Conservation (phyloP, 2,329 filamentous ascomycete genomes). For the Arthrobotrys iridis region DNA sequence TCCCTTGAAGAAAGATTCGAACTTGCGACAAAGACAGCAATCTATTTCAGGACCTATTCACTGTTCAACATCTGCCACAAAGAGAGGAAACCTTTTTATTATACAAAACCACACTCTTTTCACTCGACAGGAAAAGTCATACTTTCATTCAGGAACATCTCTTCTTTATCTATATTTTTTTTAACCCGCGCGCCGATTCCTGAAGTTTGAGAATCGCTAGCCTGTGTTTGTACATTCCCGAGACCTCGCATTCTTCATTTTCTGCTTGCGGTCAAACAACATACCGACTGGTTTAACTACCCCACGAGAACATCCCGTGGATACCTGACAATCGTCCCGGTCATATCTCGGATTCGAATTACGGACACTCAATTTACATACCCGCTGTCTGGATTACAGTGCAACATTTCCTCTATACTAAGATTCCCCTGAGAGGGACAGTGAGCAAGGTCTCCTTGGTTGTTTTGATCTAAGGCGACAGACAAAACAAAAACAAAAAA, state of each 20-base stretch:
- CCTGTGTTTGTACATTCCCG: conserved; percentile 54
- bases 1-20: conserved; percentile 40
- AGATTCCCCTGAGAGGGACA: conserved; percentile 49
- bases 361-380: conserved; percentile 17
- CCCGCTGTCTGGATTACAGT: conserved; percentile 53
- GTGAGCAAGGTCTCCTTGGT: conserved; percentile 54
- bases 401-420: conserved; percentile 26
- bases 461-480: conserved; percentile 46
- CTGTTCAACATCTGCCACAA: conserved; percentile 41
- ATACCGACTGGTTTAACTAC: conserved; percentile 53
- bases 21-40: conserved; percentile 48
- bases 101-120: conserved; percentile 53
- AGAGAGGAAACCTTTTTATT: conserved; percentile 44
- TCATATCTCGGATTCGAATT: conserved; percentile 36
- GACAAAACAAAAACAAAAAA: conserved; percentile 26
- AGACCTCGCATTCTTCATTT: conserved; percentile 54
- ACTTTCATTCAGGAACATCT: conserved; percentile 42
- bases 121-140: neutral
- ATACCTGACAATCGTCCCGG: conserved; percentile 13
- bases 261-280: conserved; percentile 54
- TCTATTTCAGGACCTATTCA: conserved; percentile 46
- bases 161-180: conserved; percentile 37
- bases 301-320: conserved; percentile 49
- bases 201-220: conserved; percentile 52
- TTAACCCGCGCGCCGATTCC: conserved; percentile 33